Percentiles rank a stretch among this genome's conserved stretches.
Evolutionary conservation across 2,329 filamentous ascomycete species (phyloP).

Genomic region (Plectosphaerella sp.): DNA sequence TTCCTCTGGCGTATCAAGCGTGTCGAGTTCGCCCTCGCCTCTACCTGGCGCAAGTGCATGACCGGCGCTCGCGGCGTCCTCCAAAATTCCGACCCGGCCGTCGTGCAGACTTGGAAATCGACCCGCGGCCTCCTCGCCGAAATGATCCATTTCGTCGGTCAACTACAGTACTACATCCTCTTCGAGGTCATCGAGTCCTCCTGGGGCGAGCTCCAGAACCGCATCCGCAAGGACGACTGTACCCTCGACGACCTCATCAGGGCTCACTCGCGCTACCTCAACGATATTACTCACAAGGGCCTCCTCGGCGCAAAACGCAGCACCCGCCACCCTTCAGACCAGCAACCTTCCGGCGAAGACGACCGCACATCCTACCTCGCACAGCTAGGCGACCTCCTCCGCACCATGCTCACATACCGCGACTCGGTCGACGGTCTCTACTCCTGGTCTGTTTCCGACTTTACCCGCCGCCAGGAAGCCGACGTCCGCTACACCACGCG

Average conservation of each 20-base stretch:
- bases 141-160: constrained; percentile 97
- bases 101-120: constrained; percentile 81
- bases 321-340: constrained; percentile 28
- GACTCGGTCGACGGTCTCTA: constrained; percentile 93
- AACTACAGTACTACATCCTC: constrained; percentile 96
- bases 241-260: constrained; percentile 94
- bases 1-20: constrained; percentile 98
- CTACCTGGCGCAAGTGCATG: constrained; percentile 93
- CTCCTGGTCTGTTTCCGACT: constrained; percentile 91
- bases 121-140: constrained; percentile 87
- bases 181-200: constrained; percentile 98
- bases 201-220: constrained; percentile 84
- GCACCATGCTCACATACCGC: constrained; percentile 89
- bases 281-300: constrained; percentile 92
- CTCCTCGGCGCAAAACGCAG: constrained; percentile 69
- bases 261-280: constrained; percentile 86
- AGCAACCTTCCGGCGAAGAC: constrained; percentile 48
- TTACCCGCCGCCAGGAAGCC: constrained; percentile 82
- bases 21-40: constrained; percentile 88
- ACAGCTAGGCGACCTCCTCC: constrained; percentile 88
- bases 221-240: constrained; percentile 77
- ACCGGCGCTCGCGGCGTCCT: constrained; percentile 91
- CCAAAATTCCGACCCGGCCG: constrained; percentile 62
- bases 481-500: constrained; percentile 68
- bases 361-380: constrained; percentile 76